Evolutionary conservation across 2,329 filamentous ascomycete species (phyloP).

Genomic region (Scytalidium lignicola): DNA sequence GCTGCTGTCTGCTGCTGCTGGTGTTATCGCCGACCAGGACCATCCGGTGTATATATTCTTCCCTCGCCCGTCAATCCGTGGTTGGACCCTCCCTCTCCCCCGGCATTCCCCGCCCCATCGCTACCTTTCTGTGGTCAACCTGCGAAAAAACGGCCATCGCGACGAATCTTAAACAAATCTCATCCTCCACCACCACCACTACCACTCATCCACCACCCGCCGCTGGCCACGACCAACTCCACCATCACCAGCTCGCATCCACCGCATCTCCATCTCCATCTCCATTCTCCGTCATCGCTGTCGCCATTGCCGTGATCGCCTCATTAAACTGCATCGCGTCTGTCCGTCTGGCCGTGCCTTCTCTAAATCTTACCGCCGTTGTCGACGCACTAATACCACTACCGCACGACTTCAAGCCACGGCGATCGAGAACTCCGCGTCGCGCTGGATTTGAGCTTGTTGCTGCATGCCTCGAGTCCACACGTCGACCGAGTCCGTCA

Average conservation of each 20-base stretch:
- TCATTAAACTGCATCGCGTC: background rate
- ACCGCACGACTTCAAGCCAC: background rate
- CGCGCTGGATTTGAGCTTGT: background rate
- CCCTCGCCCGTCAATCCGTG: background rate
- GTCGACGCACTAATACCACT: no score
- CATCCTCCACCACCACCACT: background rate
- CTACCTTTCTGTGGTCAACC: background rate
- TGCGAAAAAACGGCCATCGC: background rate
- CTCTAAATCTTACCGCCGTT: slow-evolving; percentile 1
- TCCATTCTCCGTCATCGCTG: background rate
- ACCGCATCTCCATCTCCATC: background rate
- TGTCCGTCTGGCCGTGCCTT: background rate
- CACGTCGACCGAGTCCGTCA: background rate
- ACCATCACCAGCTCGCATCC: background rate
- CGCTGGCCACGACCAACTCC: background rate
- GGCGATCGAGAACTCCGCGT: background rate
- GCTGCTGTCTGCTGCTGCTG: no score
- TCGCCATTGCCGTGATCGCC: background rate
- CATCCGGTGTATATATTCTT: background rate
- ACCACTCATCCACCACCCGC: background rate
- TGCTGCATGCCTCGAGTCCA: background rate
- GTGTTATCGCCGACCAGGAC: no score
- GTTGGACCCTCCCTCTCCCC: background rate
- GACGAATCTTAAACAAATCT: background rate
- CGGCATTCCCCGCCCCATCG: background rate